Percentiles rank a stretch among this genome's conserved stretches.
These are phyloP conservation scores for Annona cherimola DNA, from an alignment of 164 flowering plant species.

Conservation along the genomic window DNA sequence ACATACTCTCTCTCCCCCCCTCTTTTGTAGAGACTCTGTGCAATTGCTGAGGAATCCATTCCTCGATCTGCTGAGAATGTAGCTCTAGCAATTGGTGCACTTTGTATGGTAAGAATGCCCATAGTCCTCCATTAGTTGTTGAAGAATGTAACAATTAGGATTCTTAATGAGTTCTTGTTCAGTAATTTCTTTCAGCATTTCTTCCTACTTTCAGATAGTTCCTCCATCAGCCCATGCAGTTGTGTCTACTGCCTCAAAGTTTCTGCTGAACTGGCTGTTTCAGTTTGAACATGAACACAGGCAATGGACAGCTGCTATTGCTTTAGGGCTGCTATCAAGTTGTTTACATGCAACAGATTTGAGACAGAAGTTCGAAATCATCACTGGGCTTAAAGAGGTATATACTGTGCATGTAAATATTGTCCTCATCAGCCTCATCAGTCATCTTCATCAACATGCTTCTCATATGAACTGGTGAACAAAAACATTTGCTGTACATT, in stretches of 20 bases:
- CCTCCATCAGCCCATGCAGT: constrained; percentile 77
- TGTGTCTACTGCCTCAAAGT: constrained; percentile 58
- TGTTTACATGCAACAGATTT: constrained; percentile 77
- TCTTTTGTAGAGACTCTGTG: constrained; percentile 45
- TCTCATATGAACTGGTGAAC: neutral
- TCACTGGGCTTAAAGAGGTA: constrained; percentile 76
- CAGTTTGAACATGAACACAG: constrained; percentile 86
- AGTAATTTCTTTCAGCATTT: constrained; percentile 6
- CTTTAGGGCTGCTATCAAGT: constrained; percentile 75
- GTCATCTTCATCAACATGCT: neutral
- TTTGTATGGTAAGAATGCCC: constrained; percentile 57
- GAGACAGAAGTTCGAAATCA: constrained; percentile 56
- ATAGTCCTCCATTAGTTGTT: neutral
- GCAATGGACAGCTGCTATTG: constrained; percentile 92
- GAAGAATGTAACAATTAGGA: too few species aligned
- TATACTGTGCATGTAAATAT: neutral
- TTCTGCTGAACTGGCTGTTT: constrained; percentile 66
- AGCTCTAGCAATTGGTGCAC: constrained; percentile 77
- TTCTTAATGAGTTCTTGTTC: constrained; percentile 1
- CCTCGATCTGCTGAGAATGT: constrained; percentile 88
- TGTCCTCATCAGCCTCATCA: neutral
- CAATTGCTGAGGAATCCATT: constrained; percentile 63
- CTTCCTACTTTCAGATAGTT: constrained; percentile 46
- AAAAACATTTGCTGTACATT: neutral
- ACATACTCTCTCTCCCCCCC: neutral